A percentile compares a stretch with the other conserved stretches of the same genome.
phyloP scores from a whole-genome alignment of 768 basidiomycete genomes.

The Paxillus rubicundulus region DNA sequence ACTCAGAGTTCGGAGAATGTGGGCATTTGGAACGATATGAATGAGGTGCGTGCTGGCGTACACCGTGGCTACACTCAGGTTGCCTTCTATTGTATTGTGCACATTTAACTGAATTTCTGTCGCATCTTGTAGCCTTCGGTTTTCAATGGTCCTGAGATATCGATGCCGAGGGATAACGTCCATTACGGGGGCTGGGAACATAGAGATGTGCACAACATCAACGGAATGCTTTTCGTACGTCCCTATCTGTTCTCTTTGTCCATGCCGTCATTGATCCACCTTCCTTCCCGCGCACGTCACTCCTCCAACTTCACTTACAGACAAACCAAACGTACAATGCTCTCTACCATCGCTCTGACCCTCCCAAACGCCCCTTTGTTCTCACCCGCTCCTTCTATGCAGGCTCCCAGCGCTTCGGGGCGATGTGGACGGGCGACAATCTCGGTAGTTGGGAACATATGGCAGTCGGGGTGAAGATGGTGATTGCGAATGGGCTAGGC shows the following conservation, averaged over 20 bases:
- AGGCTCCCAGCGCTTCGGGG: constrained; percentile 92
- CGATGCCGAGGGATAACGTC: constrained; percentile 70
- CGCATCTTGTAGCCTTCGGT: constrained; percentile 71
- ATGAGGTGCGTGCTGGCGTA: constrained; percentile 64
- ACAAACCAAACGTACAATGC: constrained; percentile 83
- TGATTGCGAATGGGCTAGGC: constrained; percentile 80
- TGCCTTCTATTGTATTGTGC: not conserved
- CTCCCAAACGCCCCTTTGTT: constrained; percentile 87
- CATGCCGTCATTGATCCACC: not conserved
- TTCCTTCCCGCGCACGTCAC: not conserved
- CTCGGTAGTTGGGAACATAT: constrained; percentile 98
- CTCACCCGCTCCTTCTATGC: constrained; percentile 94
- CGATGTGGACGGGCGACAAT: constrained; percentile 99
- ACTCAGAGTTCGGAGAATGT: constrained; percentile 77
- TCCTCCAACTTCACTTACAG: constrained; percentile 43
- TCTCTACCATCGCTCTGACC: constrained; percentile 67
- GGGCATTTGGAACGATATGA: constrained; percentile 99
- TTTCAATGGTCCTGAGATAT: constrained; percentile 99
- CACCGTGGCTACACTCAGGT: not conserved
- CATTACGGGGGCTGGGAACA: constrained; percentile 98
- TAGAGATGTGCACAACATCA: constrained; percentile 95
- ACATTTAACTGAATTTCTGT: constrained; percentile 1
- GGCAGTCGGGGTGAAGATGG: constrained; percentile 90
- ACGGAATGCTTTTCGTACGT: constrained; percentile 88
- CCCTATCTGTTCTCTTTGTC: not conserved